Conservation (phyloP, 495 filamentous ascomycete genomes). For the Neurospora africana region DNA sequence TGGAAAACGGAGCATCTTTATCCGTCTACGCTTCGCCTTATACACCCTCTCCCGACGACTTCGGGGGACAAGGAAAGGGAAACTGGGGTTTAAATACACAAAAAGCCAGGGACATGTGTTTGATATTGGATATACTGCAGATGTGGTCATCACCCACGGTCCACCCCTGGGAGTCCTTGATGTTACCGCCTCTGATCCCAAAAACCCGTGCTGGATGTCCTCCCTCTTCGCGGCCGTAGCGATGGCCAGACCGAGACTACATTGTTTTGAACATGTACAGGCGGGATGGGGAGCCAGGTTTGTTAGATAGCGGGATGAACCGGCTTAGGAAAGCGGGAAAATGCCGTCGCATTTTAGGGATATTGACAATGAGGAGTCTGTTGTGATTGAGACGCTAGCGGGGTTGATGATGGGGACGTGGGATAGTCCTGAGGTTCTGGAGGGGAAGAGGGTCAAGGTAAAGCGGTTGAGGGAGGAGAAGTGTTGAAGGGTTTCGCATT, state of each 20-base stretch:
- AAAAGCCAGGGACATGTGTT: background rate
- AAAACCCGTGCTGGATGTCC: background rate
- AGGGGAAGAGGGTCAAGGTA: background rate
- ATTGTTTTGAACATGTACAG: background rate
- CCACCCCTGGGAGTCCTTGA: background rate
- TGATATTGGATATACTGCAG: background rate
- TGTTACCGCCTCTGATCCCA: background rate
- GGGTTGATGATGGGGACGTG: background rate
- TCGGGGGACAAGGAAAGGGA: background rate
- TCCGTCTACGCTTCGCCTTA: slow-evolving; percentile 62
- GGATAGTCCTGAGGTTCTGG: background rate
- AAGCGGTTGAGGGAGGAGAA: background rate
- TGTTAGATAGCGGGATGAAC: background rate
- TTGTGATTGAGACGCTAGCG: background rate
- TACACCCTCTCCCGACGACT: slow-evolving; percentile 43
- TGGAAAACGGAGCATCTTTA: slow-evolving; percentile 48
- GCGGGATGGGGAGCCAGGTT: background rate
- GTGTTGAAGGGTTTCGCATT: background rate
- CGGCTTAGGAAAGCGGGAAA: too few relatives aligned
- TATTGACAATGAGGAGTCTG: background rate
- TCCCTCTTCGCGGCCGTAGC: background rate
- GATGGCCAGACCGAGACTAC: background rate
- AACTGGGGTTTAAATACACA: slow-evolving; percentile 5
- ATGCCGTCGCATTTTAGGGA: background rate
- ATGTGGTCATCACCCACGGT: background rate